phyloP scores from a whole-genome alignment of 805 yeast species.

The Scheffersomyces coipomensis region DNA sequence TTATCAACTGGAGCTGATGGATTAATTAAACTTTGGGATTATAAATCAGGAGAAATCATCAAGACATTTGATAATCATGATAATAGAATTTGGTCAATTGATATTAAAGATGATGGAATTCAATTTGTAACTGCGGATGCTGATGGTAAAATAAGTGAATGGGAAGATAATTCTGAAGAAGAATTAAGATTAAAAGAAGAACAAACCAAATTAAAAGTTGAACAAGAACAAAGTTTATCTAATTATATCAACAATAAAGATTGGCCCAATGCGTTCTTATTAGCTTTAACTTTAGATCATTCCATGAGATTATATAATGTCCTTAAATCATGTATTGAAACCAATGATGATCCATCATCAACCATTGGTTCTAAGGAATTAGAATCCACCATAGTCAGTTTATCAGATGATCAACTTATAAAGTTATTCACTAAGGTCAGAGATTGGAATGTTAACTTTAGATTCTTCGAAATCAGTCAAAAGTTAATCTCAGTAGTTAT shows the following conservation, averaged over 20 bases:
- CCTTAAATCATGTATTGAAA: constrained; percentile 56
- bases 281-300: constrained; percentile 85
- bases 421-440: constrained; percentile 71
- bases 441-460: constrained; percentile 93
- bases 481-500: constrained; percentile 67
- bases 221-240: constrained; percentile 83
- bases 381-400: constrained; percentile 58
- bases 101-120: constrained; percentile 62
- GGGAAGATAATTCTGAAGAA: constrained; percentile 88
- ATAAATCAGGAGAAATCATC: constrained; percentile 66
- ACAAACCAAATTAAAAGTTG: constrained; percentile 57
- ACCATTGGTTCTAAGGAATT: constrained; percentile 56
- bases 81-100: constrained; percentile 92
- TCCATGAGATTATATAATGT: constrained; percentile 86
- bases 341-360: constrained; percentile 49
- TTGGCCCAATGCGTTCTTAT: constrained; percentile 84
- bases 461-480: constrained; percentile 79
- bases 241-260: constrained; percentile 71
- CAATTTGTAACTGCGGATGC: constrained; percentile 87
- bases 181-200: constrained; percentile 52
- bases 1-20: constrained; percentile 93
- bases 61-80: constrained; percentile 88
- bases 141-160: constrained; percentile 84
- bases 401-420: constrained; percentile 60
- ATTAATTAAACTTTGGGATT: constrained; percentile 86